These are phyloP conservation scores for Hypoxylon fragiforme DNA, from an alignment of 495 filamentous ascomycete species.

Conservation along the genomic window DNA sequence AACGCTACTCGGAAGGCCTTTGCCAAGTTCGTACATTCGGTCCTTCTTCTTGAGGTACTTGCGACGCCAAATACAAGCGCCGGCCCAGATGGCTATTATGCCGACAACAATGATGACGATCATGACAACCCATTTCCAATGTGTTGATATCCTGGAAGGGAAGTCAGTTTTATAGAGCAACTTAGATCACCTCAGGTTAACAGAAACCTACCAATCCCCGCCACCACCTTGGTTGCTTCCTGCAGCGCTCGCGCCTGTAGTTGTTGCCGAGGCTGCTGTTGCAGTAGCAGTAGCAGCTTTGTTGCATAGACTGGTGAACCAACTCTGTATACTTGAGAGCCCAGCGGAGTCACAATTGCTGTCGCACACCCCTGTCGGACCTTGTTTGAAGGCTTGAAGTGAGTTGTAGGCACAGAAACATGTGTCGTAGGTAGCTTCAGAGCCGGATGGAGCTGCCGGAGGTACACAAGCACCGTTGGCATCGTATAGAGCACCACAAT, in stretches of 20 bases:
- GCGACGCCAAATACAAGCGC: conserved; percentile 55
- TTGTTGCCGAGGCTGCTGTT: conserved; percentile 23
- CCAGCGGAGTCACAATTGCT: conserved; percentile 41
- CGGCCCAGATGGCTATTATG: conserved; percentile 56
- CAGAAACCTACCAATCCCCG: conserved; percentile 35
- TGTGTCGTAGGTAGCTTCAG: conserved; percentile 35
- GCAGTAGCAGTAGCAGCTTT: conserved; percentile 30
- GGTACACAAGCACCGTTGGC: conserved; percentile 59
- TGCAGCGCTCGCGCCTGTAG: conserved; percentile 24
- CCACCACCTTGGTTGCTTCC: conserved; percentile 15
- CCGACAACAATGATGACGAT: conserved; percentile 56
- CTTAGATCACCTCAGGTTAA: not conserved
- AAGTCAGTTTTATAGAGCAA: conserved; percentile 4
- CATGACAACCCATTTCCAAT: conserved; percentile 62
- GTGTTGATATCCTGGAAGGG: conserved; percentile 48
- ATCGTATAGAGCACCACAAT: conserved; percentile 56
- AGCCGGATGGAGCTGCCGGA: conserved; percentile 38
- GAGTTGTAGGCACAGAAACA: conserved; percentile 54
- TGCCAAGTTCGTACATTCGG: conserved; percentile 52
- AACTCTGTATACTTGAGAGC: conserved; percentile 48
- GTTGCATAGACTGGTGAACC: conserved; percentile 53
- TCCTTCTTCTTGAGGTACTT: conserved; percentile 57
- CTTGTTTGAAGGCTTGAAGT: conserved; percentile 47
- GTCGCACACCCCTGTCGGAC: conserved; percentile 47
- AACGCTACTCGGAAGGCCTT: conserved; percentile 37